Base-by-base conservation (phyloP, 202 grass and related monocot genomes). In the Carex arenaria region DNA sequence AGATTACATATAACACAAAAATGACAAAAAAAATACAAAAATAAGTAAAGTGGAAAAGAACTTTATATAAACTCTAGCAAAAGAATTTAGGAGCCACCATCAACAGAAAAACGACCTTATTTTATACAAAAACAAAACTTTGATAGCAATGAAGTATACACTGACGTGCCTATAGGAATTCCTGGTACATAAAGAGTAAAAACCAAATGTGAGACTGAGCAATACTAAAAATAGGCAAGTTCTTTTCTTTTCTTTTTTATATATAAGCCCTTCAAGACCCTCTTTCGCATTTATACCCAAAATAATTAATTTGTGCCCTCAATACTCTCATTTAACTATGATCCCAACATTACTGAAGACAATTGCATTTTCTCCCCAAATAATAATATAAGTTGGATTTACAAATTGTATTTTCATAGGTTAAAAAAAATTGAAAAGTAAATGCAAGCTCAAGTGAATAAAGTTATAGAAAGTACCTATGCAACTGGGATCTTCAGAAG, bases 401-500 rank as follows among this genome's bases (percentile, higher is more conserved):
- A 56, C 23, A 76, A 76, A 45, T 43, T 23, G 1, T n/a, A n/a
- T 78, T 57, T 55, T 31, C 10, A 28, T 15, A 76, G 13, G 14
- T 76, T 56, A 34, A 56, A 56, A 57, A 57, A 52, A 26, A 52
- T 55, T 76, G 26, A 26, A 26, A 26, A 26, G 26, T 26, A 74
- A 53, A 17, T 59, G 53, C 28, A 12, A 59, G 73, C 28, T 78
- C 0, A 59, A 68, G 23, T 8, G 64, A 67, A 6, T 65, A 19
- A 47, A 51, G 61, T 65, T 82, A 40, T 52, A 82, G 26, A 57
- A 69, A 11, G 15, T 94, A 96, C 93, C 93, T 93, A 96, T 91
- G 86, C 83, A 93, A 83, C 40, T 8, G 87, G 86, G 78, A 93
- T 85, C 85, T 97, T 93, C 36, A 97, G 79, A 84, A 97, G 89